phyloP scores from a whole-genome alignment of 1,284 basidiomycete species.

The Inonotus obliquus region DNA sequence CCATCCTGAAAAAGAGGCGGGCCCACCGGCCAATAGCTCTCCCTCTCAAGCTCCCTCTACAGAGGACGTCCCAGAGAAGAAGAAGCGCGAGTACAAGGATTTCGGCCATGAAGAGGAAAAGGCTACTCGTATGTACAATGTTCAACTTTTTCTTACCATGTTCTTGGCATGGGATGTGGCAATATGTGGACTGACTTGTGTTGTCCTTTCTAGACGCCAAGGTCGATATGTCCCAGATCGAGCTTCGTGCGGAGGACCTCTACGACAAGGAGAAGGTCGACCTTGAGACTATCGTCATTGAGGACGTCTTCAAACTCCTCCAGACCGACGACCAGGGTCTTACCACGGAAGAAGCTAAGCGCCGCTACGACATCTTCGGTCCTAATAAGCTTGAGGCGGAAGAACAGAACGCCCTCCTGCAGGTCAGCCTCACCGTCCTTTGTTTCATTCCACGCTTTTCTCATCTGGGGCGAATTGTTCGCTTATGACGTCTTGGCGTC shows the following conservation, averaged over 20 bases:
- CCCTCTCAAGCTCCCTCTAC: slow-evolving; percentile 25
- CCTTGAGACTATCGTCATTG: slow-evolving; percentile 93
- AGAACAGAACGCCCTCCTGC: slow-evolving; percentile 82
- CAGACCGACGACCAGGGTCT: slow-evolving; percentile 87
- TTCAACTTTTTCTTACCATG: neutral
- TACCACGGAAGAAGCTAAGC: slow-evolving; percentile 64
- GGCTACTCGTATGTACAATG: slow-evolving; percentile 60
- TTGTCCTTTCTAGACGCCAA: slow-evolving; percentile 61
- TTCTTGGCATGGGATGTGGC: neutral
- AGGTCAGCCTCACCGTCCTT: slow-evolving; percentile 42
- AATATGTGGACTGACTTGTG: slow-evolving; percentile 1
- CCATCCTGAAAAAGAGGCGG: slow-evolving; percentile 58
- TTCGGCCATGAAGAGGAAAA: slow-evolving; percentile 76
- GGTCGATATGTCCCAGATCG: slow-evolving; percentile 86
- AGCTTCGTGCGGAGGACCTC: slow-evolving; percentile 90
- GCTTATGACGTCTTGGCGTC: slow-evolving; percentile 10
- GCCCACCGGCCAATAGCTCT: slow-evolving; percentile 36
- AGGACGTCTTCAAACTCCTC: slow-evolving; percentile 94
- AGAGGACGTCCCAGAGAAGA: slow-evolving; percentile 45
- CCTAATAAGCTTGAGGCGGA: slow-evolving; percentile 94
- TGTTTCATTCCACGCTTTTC: neutral
- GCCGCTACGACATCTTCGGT: slow-evolving; percentile 92
- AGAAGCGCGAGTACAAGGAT: slow-evolving; percentile 90
- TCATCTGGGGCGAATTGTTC: neutral
- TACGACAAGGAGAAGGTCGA: slow-evolving; percentile 99